These are phyloP conservation scores for Simplicillium aogashimaense DNA, from an alignment of 2,329 filamentous ascomycete species.

Conservation along the genomic window DNA sequence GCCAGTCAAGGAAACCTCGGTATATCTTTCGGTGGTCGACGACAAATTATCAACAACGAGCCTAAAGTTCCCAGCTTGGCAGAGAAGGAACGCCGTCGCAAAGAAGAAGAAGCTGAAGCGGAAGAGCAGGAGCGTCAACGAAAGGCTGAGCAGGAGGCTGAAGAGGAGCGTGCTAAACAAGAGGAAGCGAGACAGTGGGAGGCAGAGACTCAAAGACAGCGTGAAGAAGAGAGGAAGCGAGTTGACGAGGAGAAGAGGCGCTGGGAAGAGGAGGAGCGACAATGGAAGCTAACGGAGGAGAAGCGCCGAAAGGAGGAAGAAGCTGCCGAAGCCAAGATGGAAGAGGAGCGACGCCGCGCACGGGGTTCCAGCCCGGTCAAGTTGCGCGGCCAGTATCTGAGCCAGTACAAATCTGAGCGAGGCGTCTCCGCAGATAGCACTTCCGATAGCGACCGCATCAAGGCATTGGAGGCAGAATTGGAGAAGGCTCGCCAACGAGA, in stretches of 20 bases:
- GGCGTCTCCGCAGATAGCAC: slow-evolving; percentile 24
- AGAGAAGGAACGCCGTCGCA: slow-evolving; percentile 67
- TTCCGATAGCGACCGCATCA: slow-evolving; percentile 55
- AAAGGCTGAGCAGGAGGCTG: slow-evolving; percentile 37
- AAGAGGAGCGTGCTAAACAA: slow-evolving; percentile 50
- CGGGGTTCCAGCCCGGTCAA: slow-evolving; percentile 56
- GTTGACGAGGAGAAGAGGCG: slow-evolving; percentile 59
- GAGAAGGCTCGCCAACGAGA: slow-evolving; percentile 60
- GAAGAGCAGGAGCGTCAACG: slow-evolving; percentile 41
- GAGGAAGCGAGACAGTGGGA: slow-evolving; percentile 61
- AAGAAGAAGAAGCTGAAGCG: slow-evolving; percentile 46
- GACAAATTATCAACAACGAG: slow-evolving; percentile 80
- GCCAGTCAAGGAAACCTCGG: slow-evolving; percentile 94
- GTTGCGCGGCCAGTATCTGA: slow-evolving; percentile 74
- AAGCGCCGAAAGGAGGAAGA: slow-evolving; percentile 61
- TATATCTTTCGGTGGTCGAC: slow-evolving; percentile 79
- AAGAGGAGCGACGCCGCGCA: slow-evolving; percentile 54
- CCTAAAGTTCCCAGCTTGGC: slow-evolving; percentile 72
- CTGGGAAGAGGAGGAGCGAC: slow-evolving; percentile 68
- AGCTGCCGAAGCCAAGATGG: slow-evolving; percentile 57
- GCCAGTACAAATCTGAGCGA: slow-evolving; percentile 74
- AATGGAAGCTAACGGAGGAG: slow-evolving; percentile 71
- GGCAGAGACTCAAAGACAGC: slow-evolving; percentile 49
- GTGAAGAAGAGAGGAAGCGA: slow-evolving; percentile 50
- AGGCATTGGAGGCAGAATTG: slow-evolving; percentile 74